Percentiles rank a stretch among this genome's conserved stretches.
These are phyloP conservation scores for Pseudogymnoascus destructans DNA, from an alignment of 2,329 filamentous ascomycete species.

Conservation along the genomic window DNA sequence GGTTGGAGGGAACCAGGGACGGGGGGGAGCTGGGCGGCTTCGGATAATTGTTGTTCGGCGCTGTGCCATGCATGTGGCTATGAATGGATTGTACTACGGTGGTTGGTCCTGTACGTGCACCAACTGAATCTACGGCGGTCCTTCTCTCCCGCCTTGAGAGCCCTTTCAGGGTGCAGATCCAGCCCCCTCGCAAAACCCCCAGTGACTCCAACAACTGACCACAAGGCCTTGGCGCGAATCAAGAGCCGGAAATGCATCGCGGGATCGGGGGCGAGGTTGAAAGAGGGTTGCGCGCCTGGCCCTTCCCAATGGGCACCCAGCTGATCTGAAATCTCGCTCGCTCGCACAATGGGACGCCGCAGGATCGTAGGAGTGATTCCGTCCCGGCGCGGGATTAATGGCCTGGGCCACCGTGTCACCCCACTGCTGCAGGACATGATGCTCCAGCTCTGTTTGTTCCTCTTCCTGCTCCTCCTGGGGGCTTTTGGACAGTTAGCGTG, in stretches of 20 bases:
- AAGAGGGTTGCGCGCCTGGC: neutral
- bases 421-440: neutral
- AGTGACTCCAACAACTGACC: neutral
- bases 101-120: neutral
- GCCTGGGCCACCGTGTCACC: neutral
- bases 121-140: neutral
- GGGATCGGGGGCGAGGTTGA: neutral
- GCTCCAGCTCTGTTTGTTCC: neutral
- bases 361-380: neutral
- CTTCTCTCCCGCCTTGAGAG: neutral
- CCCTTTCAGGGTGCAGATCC: neutral
- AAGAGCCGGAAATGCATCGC: neutral
- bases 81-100: neutral
- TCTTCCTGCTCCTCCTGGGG: neutral
- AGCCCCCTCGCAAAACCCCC: neutral
- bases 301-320: neutral
- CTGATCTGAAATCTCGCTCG: neutral
- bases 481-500: neutral
- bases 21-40: neutral
- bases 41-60: neutral
- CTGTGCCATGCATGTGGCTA: neutral
- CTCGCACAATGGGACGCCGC: neutral
- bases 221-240: neutral
- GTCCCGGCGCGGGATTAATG: constrained; percentile 1
- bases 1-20: neutral